Evolutionary conservation across 75 land plant genomes (phyloP).

Genomic region (Selaginella moellendorffii): DNA sequence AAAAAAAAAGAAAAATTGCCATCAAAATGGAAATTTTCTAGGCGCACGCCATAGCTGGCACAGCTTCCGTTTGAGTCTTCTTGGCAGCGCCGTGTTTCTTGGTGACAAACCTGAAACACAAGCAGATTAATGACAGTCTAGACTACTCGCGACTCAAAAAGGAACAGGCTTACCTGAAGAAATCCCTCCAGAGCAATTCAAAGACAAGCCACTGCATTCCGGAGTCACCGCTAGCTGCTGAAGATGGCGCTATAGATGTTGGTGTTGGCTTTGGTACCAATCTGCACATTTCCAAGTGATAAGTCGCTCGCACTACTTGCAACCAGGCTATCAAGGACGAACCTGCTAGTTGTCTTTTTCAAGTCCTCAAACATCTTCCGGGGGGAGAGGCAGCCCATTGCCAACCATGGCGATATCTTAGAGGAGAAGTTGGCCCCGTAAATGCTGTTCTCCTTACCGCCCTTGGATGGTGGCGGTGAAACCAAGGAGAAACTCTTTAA

Average conservation of each 20-base stretch:
- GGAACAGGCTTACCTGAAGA: slow-evolving; percentile 75
- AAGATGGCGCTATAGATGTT: slow-evolving; percentile 15
- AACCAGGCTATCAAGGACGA: neutral
- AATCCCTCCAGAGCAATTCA: slow-evolving; percentile 93
- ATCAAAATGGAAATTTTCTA: neutral
- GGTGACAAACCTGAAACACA: neutral
- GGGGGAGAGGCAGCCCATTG: slow-evolving; percentile 91
- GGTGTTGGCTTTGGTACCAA: neutral
- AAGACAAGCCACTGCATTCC: slow-evolving; percentile 80
- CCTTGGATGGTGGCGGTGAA: slow-evolving; percentile 24
- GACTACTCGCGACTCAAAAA: too few species aligned
- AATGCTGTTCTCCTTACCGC: slow-evolving; percentile 37
- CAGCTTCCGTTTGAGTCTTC: neutral
- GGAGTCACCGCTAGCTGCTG: slow-evolving; percentile 24
- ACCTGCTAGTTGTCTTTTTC: slow-evolving; percentile 54
- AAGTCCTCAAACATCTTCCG: slow-evolving; percentile 88
- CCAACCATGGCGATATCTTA: slow-evolving; percentile 94
- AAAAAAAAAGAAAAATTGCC: too few species aligned
- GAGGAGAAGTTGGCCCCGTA: slow-evolving; percentile 95
- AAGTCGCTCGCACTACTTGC: neutral
- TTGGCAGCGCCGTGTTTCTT: neutral
- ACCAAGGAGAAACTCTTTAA: slow-evolving; percentile 63
- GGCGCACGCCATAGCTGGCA: neutral
- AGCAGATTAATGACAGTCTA: too few species aligned
- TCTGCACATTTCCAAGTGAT: too few species aligned